phyloP scores from a whole-genome alignment of 2,329 filamentous ascomycete species.

The Xylaria polymorpha region DNA sequence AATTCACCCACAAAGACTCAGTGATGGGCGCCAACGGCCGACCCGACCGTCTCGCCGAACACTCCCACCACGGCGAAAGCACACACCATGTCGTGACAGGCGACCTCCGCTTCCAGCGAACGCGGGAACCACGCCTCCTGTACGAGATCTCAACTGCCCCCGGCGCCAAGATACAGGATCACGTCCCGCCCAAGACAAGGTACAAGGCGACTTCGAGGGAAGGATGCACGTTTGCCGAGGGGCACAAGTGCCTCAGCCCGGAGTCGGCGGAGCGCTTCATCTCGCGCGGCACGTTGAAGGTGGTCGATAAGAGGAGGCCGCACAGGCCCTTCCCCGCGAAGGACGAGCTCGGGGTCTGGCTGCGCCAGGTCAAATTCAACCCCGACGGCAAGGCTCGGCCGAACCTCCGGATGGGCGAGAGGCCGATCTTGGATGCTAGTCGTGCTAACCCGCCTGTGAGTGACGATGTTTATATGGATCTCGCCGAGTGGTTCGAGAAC shows the following conservation, averaged over 20 bases:
- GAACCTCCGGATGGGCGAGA: slow-evolving; percentile 8
- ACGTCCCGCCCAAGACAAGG: not conserved
- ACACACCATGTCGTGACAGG: slow-evolving; percentile 29
- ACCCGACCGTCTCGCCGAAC: slow-evolving; percentile 27
- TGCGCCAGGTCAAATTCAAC: slow-evolving; percentile 26
- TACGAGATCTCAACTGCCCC: slow-evolving; percentile 15
- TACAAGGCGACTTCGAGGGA: slow-evolving; percentile 27
- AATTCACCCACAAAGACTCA: not conserved
- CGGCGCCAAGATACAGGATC: not conserved
- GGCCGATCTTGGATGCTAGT: slow-evolving; percentile 17
- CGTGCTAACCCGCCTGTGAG: not conserved
- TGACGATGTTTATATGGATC: not conserved
- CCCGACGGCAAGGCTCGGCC: slow-evolving; percentile 28
- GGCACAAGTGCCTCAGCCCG: slow-evolving; percentile 35
- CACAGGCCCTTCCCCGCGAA: not conserved
- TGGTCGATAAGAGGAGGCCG: not conserved
- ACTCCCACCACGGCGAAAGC: slow-evolving; percentile 35
- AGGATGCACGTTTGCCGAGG: slow-evolving; percentile 37
- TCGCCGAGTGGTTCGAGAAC: slow-evolving; percentile 34
- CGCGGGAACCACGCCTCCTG: not conserved
- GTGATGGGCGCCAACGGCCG: not conserved
- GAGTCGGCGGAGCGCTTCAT: slow-evolving; percentile 39
- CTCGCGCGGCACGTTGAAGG: slow-evolving; percentile 32
- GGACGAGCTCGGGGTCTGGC: slow-evolving; percentile 14
- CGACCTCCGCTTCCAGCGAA: slow-evolving; percentile 21